phyloP scores from a whole-genome alignment of 2,329 filamentous ascomycete genomes.

The Diplodia mutila region DNA sequence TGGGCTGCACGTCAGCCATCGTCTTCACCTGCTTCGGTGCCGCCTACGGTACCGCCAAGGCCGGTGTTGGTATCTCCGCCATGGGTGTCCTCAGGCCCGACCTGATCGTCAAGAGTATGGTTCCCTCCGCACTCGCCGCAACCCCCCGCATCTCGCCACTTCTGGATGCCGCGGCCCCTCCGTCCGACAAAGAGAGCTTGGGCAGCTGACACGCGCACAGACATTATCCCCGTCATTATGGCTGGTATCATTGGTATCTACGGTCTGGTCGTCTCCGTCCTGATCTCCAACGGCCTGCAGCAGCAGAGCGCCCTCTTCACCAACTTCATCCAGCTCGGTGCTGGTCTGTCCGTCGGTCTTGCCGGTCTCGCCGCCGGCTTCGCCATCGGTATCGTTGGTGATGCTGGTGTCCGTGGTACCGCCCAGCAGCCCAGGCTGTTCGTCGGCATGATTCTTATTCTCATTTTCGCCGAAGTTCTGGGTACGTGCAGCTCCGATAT shows the following conservation, averaged over 20 bases:
- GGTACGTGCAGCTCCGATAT: conserved; percentile 60
- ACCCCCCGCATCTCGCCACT: conserved; percentile 27
- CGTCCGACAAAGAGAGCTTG: not conserved
- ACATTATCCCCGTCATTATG: conserved; percentile 99
- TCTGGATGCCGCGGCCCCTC: conserved; percentile 26
- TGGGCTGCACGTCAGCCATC: conserved; percentile 94
- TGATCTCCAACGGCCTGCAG: conserved; percentile 57
- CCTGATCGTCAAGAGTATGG: conserved; percentile 98
- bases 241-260: conserved; percentile 99
- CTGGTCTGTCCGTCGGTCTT: conserved; percentile 66
- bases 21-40: conserved; percentile 97
- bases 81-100: conserved; percentile 99
- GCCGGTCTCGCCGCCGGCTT: conserved; percentile 94
- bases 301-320: conserved; percentile 54
- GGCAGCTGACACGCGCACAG: conserved; percentile 52
- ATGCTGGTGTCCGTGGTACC: conserved; percentile 85
- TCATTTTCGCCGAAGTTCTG: conserved; percentile 99
- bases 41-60: conserved; percentile 98
- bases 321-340: conserved; percentile 58
- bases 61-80: conserved; percentile 95
- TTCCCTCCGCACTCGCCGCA: conserved; percentile 1
- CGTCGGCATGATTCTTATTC: conserved; percentile 97
- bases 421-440: conserved; percentile 85
- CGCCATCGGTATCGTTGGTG: conserved; percentile 64
- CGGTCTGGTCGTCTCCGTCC: conserved; percentile 58